phyloP scores from a whole-genome alignment of 2,329 filamentous ascomycete species.

The Diplodia mutila region DNA sequence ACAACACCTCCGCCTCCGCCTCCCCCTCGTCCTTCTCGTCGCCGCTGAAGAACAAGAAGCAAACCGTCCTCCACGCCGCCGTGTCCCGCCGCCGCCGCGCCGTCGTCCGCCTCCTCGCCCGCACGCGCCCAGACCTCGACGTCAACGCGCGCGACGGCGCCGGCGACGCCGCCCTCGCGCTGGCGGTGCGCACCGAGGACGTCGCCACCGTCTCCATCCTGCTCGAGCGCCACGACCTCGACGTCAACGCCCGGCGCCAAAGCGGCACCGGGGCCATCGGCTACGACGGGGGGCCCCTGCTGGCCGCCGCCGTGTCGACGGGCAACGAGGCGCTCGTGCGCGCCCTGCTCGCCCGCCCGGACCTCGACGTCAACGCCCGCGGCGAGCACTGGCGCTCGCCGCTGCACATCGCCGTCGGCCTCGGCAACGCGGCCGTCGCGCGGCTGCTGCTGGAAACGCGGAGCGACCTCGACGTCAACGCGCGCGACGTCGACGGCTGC shows the following conservation, averaged over 20 bases:
- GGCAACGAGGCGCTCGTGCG: neutral
- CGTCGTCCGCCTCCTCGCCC: neutral
- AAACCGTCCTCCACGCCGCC: neutral
- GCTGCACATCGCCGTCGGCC: neutral
- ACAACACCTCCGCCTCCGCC: too few relatives aligned
- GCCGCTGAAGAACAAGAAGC: neutral
- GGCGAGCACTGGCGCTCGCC: slow-evolving; percentile 9
- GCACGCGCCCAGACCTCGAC: neutral
- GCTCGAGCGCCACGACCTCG: neutral
- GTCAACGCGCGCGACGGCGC: neutral
- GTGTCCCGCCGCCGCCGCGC: neutral
- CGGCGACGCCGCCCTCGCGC: neutral
- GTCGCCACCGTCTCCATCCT: neutral
- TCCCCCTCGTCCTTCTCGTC: too few relatives aligned
- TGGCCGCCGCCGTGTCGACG: neutral
- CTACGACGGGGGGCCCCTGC: neutral
- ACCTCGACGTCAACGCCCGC: neutral
- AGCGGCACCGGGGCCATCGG: too few relatives aligned
- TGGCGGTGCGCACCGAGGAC: neutral
- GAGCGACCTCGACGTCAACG: neutral
- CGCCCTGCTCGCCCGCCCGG: neutral
- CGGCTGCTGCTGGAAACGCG: neutral
- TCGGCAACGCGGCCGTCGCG: neutral
- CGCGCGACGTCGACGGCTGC: slow-evolving; percentile 3
- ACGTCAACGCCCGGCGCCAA: neutral